Conservation (phyloP, 1,284 basidiomycete genomes). For the Rhodofomes roseus region DNA sequence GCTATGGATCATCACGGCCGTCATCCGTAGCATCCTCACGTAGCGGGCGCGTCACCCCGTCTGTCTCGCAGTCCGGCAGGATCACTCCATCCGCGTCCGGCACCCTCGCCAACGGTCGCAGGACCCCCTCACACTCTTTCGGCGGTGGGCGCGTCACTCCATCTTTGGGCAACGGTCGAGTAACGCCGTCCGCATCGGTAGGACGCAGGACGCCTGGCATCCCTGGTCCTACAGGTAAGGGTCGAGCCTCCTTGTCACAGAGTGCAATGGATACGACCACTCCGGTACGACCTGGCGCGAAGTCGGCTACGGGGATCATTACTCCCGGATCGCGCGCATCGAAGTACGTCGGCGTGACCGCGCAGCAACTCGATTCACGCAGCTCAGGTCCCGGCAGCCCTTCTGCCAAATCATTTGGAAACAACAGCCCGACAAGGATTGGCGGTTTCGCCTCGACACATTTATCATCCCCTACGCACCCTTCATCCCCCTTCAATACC, state of each 20-base stretch:
- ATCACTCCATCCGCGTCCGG: constrained; percentile 24
- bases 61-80: constrained; percentile 28
- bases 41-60: constrained; percentile 53
- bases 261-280: constrained; percentile 15
- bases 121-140: constrained; percentile 24
- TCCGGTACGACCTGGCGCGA: constrained; percentile 20
- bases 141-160: constrained; percentile 55
- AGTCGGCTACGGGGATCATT: constrained; percentile 39
- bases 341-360: constrained; percentile 80
- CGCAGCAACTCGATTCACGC: constrained; percentile 66
- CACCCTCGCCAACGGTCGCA: constrained; percentile 21
- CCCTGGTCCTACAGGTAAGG: constrained; percentile 21
- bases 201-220: constrained; percentile 27
- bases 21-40: constrained; percentile 78
- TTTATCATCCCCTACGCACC: constrained; percentile 33
- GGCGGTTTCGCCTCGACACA: constrained; percentile 22
- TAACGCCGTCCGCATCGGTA: constrained; percentile 32
- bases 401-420: constrained; percentile 20
- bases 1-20: constrained; percentile 55
- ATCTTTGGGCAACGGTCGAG: constrained; percentile 34
- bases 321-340: constrained; percentile 82
- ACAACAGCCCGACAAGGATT: constrained; percentile 37
- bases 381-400: constrained; percentile 31
- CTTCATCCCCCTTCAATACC: constrained; percentile 54
- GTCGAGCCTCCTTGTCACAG: constrained; percentile 15